Base-by-base conservation (phyloP, 345 rosid species). In the Crucihimalaya himalaica region DNA sequence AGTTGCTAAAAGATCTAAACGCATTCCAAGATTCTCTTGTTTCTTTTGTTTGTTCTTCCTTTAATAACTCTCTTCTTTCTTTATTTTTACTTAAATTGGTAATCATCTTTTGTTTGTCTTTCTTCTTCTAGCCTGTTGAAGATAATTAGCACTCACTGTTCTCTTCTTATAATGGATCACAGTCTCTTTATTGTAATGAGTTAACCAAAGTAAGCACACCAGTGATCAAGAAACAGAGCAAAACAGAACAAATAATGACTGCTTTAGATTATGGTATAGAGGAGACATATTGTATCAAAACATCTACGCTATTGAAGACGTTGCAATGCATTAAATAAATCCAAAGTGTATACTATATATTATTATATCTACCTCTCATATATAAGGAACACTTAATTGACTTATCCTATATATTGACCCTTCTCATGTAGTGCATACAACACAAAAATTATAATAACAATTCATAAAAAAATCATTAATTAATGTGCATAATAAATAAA, bases 91-190 rank as follows among this genome's bases (percentile, higher is more conserved):
- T 20, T 28, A 58, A 12, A 58, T 35, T 58, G 16, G 15, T 58
- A 89, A 83, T 84, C 55, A 67, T 58, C 78, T 80, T 59, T 63
- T 84, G 23, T n/a, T 61, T 39, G 19, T 14, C 32, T 50, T 4
- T 51, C 31, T 5, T 51, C 31, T 5, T 23, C 16, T 51, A 2
- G n/a, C 12, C 1, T 51, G n/a, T 13, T 51, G 32, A 51, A 51
- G 31, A 23, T 12, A 23, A 51, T 51, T 51, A 52, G n/a, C 19
- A 25, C 32, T 25, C 32, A 13, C 23, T n/a, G 25, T 52, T 52
- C 15, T 52, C 32, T 25, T 52, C 32, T 25, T 23, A 10, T 5
- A 23, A 51, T 51, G 31, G 6, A 21, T 10, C 7, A 48, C 27
- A 51, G 2, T 51, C 21, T 2, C n/a, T 23, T 23, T 23, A 23